Percentiles rank a stretch among this genome's conserved stretches.
phyloP scores from a whole-genome alignment of 2,329 filamentous ascomycete species.

The Talaromyces sp. region DNA sequence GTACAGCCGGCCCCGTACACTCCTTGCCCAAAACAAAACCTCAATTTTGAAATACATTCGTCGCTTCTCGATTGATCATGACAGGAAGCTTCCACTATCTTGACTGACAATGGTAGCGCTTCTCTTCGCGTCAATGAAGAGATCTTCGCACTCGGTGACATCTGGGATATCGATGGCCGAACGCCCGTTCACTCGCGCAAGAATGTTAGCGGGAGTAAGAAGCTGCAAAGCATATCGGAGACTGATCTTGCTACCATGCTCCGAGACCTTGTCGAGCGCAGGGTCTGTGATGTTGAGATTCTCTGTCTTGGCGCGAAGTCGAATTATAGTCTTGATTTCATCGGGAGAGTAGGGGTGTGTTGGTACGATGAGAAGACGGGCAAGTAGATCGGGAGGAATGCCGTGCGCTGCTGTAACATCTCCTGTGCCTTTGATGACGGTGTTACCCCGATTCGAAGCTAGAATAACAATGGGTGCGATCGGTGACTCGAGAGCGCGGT shows the following conservation, averaged over 20 bases:
- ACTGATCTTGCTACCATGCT: constrained; percentile 83
- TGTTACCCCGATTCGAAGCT: constrained; percentile 92
- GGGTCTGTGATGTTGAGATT: constrained; percentile 73
- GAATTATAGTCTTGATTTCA: constrained; percentile 90
- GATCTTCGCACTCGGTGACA: constrained; percentile 74
- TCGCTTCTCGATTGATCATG: constrained; percentile 39
- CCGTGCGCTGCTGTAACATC: constrained; percentile 81
- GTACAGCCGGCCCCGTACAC: constrained; percentile 11
- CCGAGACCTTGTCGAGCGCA: constrained; percentile 80
- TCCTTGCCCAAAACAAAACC: constrained; percentile 5
- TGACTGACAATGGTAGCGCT: constrained; percentile 69
- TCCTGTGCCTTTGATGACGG: constrained; percentile 83
- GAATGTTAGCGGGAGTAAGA: constrained; percentile 82
- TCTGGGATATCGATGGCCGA: constrained; percentile 70
- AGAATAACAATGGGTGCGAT: constrained; percentile 97
- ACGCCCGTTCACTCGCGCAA: constrained; percentile 78
- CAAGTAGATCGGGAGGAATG: constrained; percentile 88
- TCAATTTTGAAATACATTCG: constrained; percentile 1
- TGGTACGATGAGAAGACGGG: constrained; percentile 90
- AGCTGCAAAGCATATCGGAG: constrained; percentile 91
- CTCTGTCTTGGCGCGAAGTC: constrained; percentile 78
- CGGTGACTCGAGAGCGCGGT: constrained; percentile 90
- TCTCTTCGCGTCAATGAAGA: constrained; percentile 77
- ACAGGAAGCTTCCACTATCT: constrained; percentile 63
- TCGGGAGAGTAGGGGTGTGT: constrained; percentile 83